phyloP scores from a whole-genome alignment of 1,284 basidiomycete species.

The Athelia sp. region DNA sequence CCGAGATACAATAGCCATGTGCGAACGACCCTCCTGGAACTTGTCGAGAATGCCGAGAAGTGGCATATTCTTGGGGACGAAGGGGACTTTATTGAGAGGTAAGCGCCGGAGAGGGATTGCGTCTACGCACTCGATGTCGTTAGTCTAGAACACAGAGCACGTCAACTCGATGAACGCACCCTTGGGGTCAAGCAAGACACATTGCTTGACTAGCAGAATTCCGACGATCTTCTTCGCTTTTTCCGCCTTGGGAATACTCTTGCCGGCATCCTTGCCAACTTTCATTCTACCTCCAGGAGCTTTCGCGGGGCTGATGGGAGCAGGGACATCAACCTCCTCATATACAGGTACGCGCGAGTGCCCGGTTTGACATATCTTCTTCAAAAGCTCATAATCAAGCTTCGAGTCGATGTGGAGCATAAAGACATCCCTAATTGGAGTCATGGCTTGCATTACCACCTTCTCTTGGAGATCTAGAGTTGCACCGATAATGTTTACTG shows the following conservation, averaged over 20 bases:
- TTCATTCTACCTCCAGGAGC: not conserved
- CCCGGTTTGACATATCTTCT: constrained; percentile 70
- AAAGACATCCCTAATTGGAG: constrained; percentile 73
- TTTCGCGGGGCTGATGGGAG: no score
- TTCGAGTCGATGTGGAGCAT: constrained; percentile 80
- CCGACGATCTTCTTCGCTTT: constrained; percentile 65
- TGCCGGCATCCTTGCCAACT: not conserved
- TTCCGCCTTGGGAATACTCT: not conserved
- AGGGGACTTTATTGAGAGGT: constrained; percentile 80
- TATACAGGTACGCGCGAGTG: constrained; percentile 78
- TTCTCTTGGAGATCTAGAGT: constrained; percentile 73
- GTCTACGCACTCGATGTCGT: constrained; percentile 34
- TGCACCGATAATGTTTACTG: constrained; percentile 72
- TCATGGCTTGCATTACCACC: constrained; percentile 74
- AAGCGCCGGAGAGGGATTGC: constrained; percentile 74
- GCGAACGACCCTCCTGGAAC: constrained; percentile 88
- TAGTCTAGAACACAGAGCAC: no score
- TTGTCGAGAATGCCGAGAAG: constrained; percentile 84
- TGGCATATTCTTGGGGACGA: constrained; percentile 82
- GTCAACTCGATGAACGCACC: constrained; percentile 25
- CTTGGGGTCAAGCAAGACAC: constrained; percentile 86
- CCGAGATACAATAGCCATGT: constrained; percentile 86
- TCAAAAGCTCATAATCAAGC: constrained; percentile 75
- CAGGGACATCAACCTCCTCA: constrained; percentile 57
- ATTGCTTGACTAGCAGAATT: constrained; percentile 80